Evolutionary conservation across 2,329 filamentous ascomycete genomes (phyloP), one percentile per base, ranked within the genome.

Genomic region (Lecanicillium sp.): DNA sequence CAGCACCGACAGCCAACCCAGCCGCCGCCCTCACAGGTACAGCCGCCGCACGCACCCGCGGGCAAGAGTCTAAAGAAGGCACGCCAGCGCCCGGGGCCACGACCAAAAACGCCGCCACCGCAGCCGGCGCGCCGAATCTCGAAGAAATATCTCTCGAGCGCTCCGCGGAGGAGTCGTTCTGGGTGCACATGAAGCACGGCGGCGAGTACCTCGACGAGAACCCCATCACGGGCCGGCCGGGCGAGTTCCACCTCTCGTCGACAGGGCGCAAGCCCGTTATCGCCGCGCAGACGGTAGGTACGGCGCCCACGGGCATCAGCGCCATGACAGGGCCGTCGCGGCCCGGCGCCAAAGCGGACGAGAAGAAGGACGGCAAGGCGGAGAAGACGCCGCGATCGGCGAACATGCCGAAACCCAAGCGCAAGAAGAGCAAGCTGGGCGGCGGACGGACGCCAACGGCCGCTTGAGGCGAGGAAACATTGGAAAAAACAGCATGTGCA

Each of bases 141-240:
- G 66, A 69, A 30, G 64, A 69, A 48, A 56, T 62, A 1, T 66
- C 63, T 1, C 60, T 75, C 3, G 68, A 76, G 51, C 68, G 72
- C 12, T 62, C 77, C 3, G 70, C 79, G 2, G 78, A 83, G 54
- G 77, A 83, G 55, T 77, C 80, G 0, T 74, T 81, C 52, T 64
- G 70, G 55, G 69, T 79, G 33, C 77, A 81, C 54, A 68, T 79
- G 62, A 73, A 71, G 52, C 78, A 77, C 55, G 81, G 79, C 30
- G 75, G 78, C 41, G 80, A 84, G 54, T 84, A 81, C 59, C 77
- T 84, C 64, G 79, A 85, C 62, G 78, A 84, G 61, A 84, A 83
- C 54, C 79, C 81, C 35, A 84, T 85, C 56, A 83, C 79, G 1
- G 81, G 82, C 41, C 73, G 75, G 24, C 81, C 81, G 1, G 81